Base-by-base conservation (phyloP, 371 early-diverging fungal genomes). In the Saksenaea oblongispora region DNA sequence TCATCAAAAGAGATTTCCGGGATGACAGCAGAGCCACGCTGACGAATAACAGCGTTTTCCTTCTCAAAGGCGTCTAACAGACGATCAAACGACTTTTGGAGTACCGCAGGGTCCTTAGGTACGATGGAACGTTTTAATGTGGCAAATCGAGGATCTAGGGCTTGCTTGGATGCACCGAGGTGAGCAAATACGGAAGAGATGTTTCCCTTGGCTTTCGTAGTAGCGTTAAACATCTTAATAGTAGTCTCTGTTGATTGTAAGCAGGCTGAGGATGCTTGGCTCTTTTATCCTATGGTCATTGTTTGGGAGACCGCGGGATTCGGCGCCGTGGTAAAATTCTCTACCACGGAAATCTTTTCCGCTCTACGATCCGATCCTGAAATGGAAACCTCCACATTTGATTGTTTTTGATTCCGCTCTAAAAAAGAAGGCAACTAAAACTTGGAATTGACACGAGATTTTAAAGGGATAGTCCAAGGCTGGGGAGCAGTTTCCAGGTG, bases 131-230 rank as follows among this genome's bases (percentile, higher is more conserved):
- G 56, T 27, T 74, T 78, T 13, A 78, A 61, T 1, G 58, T 42
- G 2, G 69, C 34, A 27, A 78, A 65, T 3, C 66, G 59, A 1
- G 71, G 67, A 26, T 73, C 75, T 1, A 78, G 59, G 1, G 39
- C 39, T n/a, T 54, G 66, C 15, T 59, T 64, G 56, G 64, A 63
- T 7, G 71, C 73, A 22, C 78, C 78, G 10, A 78, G 61, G 15
- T 75, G 70, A 1, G 71, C 72, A 41, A 75, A 78, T 5, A 73
- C 75, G 2, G 75, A 78, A 24, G 75, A 75, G 14, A 78, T 78
- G 42, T 78, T 71, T 3, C 75, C 78, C n/a, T 69, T 74, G 58
- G 72, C 61, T 42, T 74, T 76, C 18, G 14, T 54, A 18, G 41
- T 24, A 7, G 65, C 58, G 36, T 63, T 57, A 34, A 58, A 34